Evolutionary conservation across 805 yeast species (phyloP).

Genomic region (Clavispora phyllophila): DNA sequence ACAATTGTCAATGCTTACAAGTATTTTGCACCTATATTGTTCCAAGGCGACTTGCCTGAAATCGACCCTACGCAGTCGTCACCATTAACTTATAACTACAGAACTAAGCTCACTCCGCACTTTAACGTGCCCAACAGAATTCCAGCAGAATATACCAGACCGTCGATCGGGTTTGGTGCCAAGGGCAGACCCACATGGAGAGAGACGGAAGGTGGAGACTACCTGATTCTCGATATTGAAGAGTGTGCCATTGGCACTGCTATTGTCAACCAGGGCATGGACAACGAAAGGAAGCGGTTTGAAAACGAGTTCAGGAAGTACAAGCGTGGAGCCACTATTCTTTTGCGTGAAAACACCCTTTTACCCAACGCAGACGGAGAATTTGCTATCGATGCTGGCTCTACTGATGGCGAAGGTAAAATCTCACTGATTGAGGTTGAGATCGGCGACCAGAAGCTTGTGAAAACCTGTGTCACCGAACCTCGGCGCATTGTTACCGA

Average conservation of each 20-base stretch:
- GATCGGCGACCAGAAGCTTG: slow-evolving; percentile 25
- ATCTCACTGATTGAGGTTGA: slow-evolving; percentile 22
- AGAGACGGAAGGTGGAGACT: slow-evolving; percentile 51
- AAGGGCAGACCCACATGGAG: slow-evolving; percentile 78
- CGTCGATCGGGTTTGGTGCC: slow-evolving; percentile 84
- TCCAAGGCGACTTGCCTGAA: slow-evolving; percentile 46
- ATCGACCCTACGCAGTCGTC: slow-evolving; percentile 65
- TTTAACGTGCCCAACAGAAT: slow-evolving; percentile 68
- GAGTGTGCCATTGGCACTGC: slow-evolving; percentile 88
- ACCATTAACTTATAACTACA: slow-evolving; percentile 69
- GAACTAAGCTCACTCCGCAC: slow-evolving; percentile 96
- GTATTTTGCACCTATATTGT: slow-evolving; percentile 61
- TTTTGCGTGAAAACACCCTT: slow-evolving; percentile 74
- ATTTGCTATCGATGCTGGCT: slow-evolving; percentile 34
- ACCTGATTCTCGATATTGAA: slow-evolving; percentile 78
- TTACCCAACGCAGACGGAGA: slow-evolving; percentile 24
- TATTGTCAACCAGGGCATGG: slow-evolving; percentile 69
- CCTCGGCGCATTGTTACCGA: slow-evolving; percentile 78
- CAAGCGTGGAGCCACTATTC: slow-evolving; percentile 80
- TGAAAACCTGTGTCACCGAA: slow-evolving; percentile 74
- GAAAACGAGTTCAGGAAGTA: slow-evolving; percentile 41
- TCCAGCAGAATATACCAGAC: slow-evolving; percentile 38
- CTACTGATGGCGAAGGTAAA: slow-evolving; percentile 34
- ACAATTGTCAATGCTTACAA: slow-evolving; percentile 80
- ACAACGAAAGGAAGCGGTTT: slow-evolving; percentile 58